Conservation (phyloP, 2,329 filamentous ascomycete genomes). For the Hansfordia pulvinata region DNA sequence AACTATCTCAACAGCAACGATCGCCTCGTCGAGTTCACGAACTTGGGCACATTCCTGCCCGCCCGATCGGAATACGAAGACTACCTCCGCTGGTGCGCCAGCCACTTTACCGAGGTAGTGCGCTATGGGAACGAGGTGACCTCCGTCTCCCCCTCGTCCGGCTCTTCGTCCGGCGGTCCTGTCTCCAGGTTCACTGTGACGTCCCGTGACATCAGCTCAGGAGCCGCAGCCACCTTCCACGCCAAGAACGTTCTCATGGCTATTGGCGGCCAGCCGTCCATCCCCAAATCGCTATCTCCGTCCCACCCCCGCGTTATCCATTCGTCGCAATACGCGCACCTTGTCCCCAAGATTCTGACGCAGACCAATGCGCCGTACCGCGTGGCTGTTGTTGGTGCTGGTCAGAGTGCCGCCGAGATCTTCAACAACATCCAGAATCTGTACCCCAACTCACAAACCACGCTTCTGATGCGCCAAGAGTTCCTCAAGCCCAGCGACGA, state of each 20-base stretch:
- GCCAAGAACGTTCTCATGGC: conserved; percentile 53
- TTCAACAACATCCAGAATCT: conserved; percentile 75
- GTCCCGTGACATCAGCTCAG: conserved; percentile 47
- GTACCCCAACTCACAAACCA: conserved; percentile 71
- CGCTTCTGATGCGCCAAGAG: conserved; percentile 67
- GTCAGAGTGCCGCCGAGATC: conserved; percentile 90
- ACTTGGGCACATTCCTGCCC: conserved; percentile 78
- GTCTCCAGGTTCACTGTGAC: conserved; percentile 55
- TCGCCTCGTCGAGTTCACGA: conserved; percentile 81
- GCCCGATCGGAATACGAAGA: conserved; percentile 85
- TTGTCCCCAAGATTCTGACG: conserved; percentile 43
- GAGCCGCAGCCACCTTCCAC: conserved; percentile 34
- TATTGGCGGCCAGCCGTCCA: conserved; percentile 48
- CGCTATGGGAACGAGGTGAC: conserved; percentile 68
- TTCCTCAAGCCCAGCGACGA: conserved; percentile 87
- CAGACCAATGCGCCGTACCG: conserved; percentile 46
- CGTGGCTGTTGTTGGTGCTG: conserved; percentile 76
- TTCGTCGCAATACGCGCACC: conserved; percentile 71
- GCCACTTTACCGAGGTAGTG: conserved; percentile 60
- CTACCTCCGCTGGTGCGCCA: conserved; percentile 86
- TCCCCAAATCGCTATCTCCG: conserved; percentile 56
- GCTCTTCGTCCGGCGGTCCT: conserved; percentile 26
- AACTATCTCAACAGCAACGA: conserved; percentile 80
- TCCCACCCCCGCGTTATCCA: conserved; percentile 67
- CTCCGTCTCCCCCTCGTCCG: conserved; percentile 48